Percentiles rank a stretch among this genome's conserved stretches.
Evolutionary conservation across 352 stramenopile genomes (phyloP).

Genomic region (Pythium angustatum): DNA sequence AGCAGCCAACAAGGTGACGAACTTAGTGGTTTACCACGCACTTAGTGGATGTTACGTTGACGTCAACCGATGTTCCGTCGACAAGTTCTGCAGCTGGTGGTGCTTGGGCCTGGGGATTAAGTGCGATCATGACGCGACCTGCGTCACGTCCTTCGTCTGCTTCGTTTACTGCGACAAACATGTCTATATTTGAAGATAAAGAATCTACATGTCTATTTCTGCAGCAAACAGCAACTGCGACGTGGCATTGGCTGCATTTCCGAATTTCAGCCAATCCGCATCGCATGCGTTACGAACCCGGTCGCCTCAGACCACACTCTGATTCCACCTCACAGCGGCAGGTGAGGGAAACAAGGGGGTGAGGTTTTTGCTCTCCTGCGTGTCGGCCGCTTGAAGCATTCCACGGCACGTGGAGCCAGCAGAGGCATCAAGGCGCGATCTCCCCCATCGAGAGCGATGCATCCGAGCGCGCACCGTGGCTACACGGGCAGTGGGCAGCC

Average conservation of each 20-base stretch:
- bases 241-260: too few species aligned
- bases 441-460: constrained; percentile 8
- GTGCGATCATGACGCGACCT: constrained; percentile 6
- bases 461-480: constrained; percentile 22
- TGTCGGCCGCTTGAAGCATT: background rate
- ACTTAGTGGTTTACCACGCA: background rate
- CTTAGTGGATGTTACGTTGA: constrained; percentile 8
- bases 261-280: background rate
- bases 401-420: constrained; percentile 10
- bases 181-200: too few species aligned
- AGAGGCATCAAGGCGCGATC: background rate
- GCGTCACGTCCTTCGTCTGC: constrained; percentile 4
- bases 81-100: background rate
- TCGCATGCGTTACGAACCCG: background rate
- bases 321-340: constrained; percentile 9
- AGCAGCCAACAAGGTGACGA: background rate
- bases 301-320: background rate
- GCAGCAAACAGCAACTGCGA: background rate
- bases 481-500: constrained; percentile 4
- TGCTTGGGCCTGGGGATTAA: constrained; percentile 13
- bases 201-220: too few species aligned
- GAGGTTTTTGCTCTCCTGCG: constrained; percentile 1
- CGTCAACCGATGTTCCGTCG: constrained; percentile 22
- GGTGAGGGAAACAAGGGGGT: too few species aligned
- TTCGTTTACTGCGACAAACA: too few species aligned